phyloP scores from a whole-genome alignment of 2,329 filamentous ascomycete genomes.

The Aspergillus nomiae region DNA sequence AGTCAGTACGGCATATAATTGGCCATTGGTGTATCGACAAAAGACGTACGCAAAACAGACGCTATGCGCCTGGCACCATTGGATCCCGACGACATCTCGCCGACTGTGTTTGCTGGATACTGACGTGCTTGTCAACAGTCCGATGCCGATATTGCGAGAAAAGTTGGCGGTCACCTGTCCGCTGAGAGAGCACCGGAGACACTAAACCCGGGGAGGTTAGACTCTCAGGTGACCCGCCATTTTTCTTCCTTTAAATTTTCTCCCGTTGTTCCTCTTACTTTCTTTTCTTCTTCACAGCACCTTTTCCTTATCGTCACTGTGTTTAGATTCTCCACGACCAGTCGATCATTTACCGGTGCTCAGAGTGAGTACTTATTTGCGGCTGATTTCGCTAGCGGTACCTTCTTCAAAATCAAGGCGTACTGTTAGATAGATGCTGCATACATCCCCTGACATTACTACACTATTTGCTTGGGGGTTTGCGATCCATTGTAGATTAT shows the following conservation, averaged over 20 bases:
- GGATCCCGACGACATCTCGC: slow-evolving; percentile 43
- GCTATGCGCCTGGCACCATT: slow-evolving; percentile 45
- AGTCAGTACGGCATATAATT: slow-evolving; percentile 16
- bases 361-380: slow-evolving; percentile 66
- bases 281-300: slow-evolving; percentile 63
- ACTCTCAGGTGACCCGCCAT: slow-evolving; percentile 25
- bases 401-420: slow-evolving; percentile 73
- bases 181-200: slow-evolving; percentile 11
- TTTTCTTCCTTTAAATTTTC: slow-evolving; percentile 26
- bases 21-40: background rate
- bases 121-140: slow-evolving; percentile 21
- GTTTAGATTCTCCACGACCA: slow-evolving; percentile 67
- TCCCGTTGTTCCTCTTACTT: slow-evolving; percentile 26
- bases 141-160: slow-evolving; percentile 32
- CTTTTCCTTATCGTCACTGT: slow-evolving; percentile 92
- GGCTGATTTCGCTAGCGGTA: slow-evolving; percentile 97
- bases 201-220: slow-evolving; percentile 32
- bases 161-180: slow-evolving; percentile 42
- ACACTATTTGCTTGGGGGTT: background rate
- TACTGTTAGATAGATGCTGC: slow-evolving; percentile 98
- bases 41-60: slow-evolving; percentile 40
- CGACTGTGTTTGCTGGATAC: slow-evolving; percentile 17
- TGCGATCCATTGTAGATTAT: background rate
- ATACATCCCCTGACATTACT: slow-evolving; percentile 57
- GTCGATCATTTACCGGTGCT: slow-evolving; percentile 92